Percentiles rank a stretch among this genome's conserved stretches.
These are phyloP conservation scores for Sphaerulina vaccinii DNA, from an alignment of 2,329 filamentous ascomycete species.

Conservation along the genomic window DNA sequence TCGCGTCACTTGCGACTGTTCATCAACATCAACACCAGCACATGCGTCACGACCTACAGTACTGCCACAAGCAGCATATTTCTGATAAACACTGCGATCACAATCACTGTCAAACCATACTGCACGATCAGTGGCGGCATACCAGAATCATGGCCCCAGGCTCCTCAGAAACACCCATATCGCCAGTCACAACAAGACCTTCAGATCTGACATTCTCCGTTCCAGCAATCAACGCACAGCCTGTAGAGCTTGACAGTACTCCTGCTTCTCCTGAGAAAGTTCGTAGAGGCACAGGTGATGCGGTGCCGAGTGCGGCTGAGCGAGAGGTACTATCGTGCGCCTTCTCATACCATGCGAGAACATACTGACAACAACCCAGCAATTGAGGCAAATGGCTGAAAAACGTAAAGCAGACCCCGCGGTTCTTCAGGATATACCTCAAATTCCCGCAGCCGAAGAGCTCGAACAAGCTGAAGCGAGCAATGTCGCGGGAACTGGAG, in stretches of 20 bases:
- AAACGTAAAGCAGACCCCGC: constrained; percentile 43
- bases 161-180: constrained; percentile 27
- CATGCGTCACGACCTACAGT: too few species aligned
- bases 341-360: not conserved
- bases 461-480: constrained; percentile 36
- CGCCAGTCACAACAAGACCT: constrained; percentile 27
- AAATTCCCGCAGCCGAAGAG: constrained; percentile 46
- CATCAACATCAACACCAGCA: too few species aligned
- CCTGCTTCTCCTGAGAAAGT: constrained; percentile 31
- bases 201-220: constrained; percentile 41
- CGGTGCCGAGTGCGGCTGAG: constrained; percentile 27
- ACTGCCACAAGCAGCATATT: too few species aligned
- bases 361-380: not conserved
- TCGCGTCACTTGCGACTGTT: too few species aligned
- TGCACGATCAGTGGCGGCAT: not conserved
- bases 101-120: too few species aligned
- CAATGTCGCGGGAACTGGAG: not conserved
- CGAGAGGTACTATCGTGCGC: constrained; percentile 19
- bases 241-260: constrained; percentile 46
- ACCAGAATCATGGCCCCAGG: constrained; percentile 17
- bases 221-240: constrained; percentile 44
- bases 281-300: constrained; percentile 22
- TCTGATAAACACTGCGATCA: too few species aligned
- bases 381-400: constrained; percentile 38
- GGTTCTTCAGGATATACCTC: constrained; percentile 48